Percentiles rank a stretch among this genome's conserved stretches.
These are phyloP conservation scores for Mucor piriformis DNA, from an alignment of 371 early-diverging fungal species.

Conservation along the genomic window DNA sequence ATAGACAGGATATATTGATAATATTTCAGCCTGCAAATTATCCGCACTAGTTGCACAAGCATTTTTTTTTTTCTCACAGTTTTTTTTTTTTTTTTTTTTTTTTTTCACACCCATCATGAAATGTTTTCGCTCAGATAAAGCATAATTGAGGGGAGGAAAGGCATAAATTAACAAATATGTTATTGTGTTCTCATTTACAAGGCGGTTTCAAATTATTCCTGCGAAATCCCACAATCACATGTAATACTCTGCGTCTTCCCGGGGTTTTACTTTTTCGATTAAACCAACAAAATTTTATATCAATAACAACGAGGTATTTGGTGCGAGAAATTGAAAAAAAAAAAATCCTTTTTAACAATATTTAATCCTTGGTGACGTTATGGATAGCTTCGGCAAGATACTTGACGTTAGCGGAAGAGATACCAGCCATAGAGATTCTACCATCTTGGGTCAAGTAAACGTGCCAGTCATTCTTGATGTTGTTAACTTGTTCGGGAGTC, in stretches of 20 bases:
- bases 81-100: too few species aligned
- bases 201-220: too few species aligned
- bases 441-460: slow-evolving; percentile 96
- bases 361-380: slow-evolving; percentile 78
- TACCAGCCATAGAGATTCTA: slow-evolving; percentile 97
- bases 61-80: too few species aligned
- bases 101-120: too few species aligned
- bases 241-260: not conserved
- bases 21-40: too few species aligned
- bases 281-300: not conserved
- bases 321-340: not conserved
- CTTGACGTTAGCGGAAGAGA: slow-evolving; percentile 90
- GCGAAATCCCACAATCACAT: too few species aligned
- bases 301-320: not conserved
- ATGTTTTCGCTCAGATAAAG: too few species aligned
- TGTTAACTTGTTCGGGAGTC: slow-evolving; percentile 88
- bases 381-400: slow-evolving; percentile 96
- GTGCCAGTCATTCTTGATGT: slow-evolving; percentile 84
- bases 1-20: too few species aligned
- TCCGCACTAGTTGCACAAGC: too few species aligned
- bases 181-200: too few species aligned
- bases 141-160: too few species aligned
- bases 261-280: not conserved
- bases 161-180: too few species aligned
- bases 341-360: not conserved